Evolutionary conservation across 75 land plant genomes (phyloP), one percentile per base, ranked within the genome.

Genomic region (Pinus tabuliformis): DNA sequence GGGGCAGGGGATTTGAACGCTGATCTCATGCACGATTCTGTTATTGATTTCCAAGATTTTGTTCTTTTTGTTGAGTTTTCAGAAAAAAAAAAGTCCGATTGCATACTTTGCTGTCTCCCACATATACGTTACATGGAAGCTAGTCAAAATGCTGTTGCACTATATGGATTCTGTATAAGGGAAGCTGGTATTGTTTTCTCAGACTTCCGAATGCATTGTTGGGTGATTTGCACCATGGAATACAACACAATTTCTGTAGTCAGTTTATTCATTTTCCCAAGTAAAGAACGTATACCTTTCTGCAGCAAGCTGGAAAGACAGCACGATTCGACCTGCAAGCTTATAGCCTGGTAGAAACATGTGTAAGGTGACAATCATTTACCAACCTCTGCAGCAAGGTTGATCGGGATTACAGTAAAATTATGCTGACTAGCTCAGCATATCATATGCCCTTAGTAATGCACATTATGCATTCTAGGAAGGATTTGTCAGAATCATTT

Each of bases 81-180:
- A 49, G 30, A 63, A 33, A 63, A 63, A 33, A 63, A 63, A 17
- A 63, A 28, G 39, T 28, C 17, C 33, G 66, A 33, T 63, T 15
- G 39, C 54, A 63, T 63, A 26, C 33, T 28, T 63, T 63, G 18
- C 28, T 63, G 28, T 6, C 37, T 28, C 17, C 66, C 36, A 15
- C 17, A 30, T 63, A 36, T 30, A 63, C 66, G 33, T 63, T 36
- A 63, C 66, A 63, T 63, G 66, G 66, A 36, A 63, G 15, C 66
- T 63, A 4, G 37, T 28, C 66, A 30, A 33, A 63, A 30, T 16
- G 15, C 17, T 63, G 39, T 36, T 63, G 66, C 37, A 63, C 66
- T 33, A 15, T 63, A 63, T 30, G 66, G 39, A 63, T 28, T 63
- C 33, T 63, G 16, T 28, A 63, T 62, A 63, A 62, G 66, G 66